These are phyloP conservation scores for Xylaria telfairii DNA, from an alignment of 495 filamentous ascomycete species.

Conservation along the genomic window DNA sequence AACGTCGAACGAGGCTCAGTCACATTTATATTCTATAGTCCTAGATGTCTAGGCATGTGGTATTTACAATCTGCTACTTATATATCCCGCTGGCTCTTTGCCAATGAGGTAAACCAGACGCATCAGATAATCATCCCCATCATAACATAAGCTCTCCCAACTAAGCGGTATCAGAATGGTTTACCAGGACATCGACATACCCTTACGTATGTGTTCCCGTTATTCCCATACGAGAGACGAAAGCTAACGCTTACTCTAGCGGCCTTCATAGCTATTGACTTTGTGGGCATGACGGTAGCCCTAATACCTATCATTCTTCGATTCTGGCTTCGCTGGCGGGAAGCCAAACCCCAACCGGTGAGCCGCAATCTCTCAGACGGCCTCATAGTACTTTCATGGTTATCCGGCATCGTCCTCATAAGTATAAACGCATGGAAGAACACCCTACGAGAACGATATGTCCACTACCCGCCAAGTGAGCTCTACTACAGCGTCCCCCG, in stretches of 20 bases:
- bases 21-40: background rate
- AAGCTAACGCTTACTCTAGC: slow-evolving; percentile 27
- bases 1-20: background rate
- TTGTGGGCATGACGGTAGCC: slow-evolving; percentile 41
- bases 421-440: slow-evolving; percentile 48
- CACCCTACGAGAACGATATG: slow-evolving; percentile 33
- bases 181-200: slow-evolving; percentile 31
- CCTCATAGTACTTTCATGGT: slow-evolving; percentile 43
- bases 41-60: background rate
- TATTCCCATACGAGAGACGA: background rate
- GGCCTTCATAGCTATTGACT: slow-evolving; percentile 45
- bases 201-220: slow-evolving; percentile 19
- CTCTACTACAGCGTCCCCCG: slow-evolving; percentile 31
- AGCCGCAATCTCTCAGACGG: slow-evolving; percentile 37
- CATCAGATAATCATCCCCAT: background rate
- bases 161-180: slow-evolving; percentile 11
- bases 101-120: background rate
- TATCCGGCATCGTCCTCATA: slow-evolving; percentile 41
- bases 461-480: slow-evolving; percentile 27
- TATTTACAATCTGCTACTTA: background rate
- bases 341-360: slow-evolving; percentile 15
- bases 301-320: slow-evolving; percentile 41
- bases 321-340: slow-evolving; percentile 36
- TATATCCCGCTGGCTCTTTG: slow-evolving; percentile 1
- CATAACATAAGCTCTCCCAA: background rate